Conservation (phyloP, 2,329 filamentous ascomycete genomes). For the Penicillium sp. region DNA sequence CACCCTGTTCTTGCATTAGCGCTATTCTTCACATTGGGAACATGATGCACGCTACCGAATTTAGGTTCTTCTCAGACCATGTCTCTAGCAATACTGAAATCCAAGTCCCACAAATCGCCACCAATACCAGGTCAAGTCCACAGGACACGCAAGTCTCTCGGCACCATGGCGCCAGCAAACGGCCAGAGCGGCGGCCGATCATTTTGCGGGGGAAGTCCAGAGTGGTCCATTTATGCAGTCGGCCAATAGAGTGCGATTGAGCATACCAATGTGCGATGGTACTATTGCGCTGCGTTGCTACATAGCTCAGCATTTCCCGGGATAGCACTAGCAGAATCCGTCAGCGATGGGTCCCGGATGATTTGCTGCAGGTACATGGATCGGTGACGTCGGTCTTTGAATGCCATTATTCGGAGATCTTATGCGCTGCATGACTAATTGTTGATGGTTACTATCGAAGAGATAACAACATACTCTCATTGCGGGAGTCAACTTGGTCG, state of each 20-base stretch:
- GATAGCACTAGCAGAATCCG: constrained; percentile 6
- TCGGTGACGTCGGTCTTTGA: not conserved
- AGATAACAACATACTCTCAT: not conserved
- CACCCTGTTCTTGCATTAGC: constrained; percentile 12
- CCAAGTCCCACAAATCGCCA: not conserved
- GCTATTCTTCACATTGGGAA: not conserved
- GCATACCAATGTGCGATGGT: constrained; percentile 5
- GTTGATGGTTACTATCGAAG: not conserved
- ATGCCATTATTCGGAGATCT: constrained; percentile 1
- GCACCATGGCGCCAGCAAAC: not conserved
- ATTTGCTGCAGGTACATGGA: constrained; percentile 1
- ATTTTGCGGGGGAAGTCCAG: constrained; percentile 16
- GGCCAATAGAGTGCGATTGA: constrained; percentile 4
- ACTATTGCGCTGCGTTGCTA: constrained; percentile 1
- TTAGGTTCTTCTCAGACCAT: constrained; percentile 13
- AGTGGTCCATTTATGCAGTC: constrained; percentile 9
- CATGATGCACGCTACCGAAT: constrained; percentile 15
- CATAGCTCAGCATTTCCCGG: constrained; percentile 12
- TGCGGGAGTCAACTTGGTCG: not conserved
- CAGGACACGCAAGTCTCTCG: constrained; percentile 15
- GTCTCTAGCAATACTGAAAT: not conserved
- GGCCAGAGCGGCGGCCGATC: constrained; percentile 3
- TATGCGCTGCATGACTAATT: not conserved
- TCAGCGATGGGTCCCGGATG: not conserved
- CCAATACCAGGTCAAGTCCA: not conserved